phyloP scores from a whole-genome alignment of 768 basidiomycete species.

The Leccinum pellstonianum region DNA sequence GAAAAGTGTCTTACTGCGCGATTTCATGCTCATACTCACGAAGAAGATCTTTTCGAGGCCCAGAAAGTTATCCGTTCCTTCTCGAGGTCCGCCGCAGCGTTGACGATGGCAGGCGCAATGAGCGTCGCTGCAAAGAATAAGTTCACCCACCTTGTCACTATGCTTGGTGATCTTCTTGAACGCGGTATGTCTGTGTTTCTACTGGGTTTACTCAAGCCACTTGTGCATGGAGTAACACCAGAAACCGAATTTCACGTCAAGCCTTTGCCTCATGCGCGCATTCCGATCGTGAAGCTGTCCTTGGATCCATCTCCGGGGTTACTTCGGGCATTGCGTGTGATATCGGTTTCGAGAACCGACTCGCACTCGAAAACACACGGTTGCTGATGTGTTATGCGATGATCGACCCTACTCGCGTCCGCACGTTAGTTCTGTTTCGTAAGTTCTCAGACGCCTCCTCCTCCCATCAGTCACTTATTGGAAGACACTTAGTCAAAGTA shows the following conservation, averaged over 20 bases:
- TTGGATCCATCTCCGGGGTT: slow-evolving; percentile 82
- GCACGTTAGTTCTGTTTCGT: slow-evolving; percentile 96
- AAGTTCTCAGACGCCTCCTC: slow-evolving; percentile 39
- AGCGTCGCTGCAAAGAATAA: slow-evolving; percentile 52
- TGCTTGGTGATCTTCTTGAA: slow-evolving; percentile 91
- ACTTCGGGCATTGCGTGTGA: slow-evolving; percentile 91
- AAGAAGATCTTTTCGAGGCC: slow-evolving; percentile 62
- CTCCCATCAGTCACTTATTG: slow-evolving; percentile 11
- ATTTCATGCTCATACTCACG: slow-evolving; percentile 58
- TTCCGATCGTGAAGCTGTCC: slow-evolving; percentile 97
- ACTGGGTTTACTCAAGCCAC: slow-evolving; percentile 4
- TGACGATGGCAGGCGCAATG: slow-evolving; percentile 61
- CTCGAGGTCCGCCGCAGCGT: slow-evolving; percentile 54
- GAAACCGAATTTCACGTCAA: slow-evolving; percentile 98
- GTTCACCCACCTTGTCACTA: slow-evolving; percentile 74
- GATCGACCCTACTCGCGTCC: slow-evolving; percentile 90
- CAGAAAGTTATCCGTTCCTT: slow-evolving; percentile 46
- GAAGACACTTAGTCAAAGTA: slow-evolving; percentile 77
- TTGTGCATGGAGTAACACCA: slow-evolving; percentile 31
- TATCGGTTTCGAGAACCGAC: slow-evolving; percentile 96
- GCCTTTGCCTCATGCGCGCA: slow-evolving; percentile 92
- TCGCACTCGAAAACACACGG: slow-evolving; percentile 96
- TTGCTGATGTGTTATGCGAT: slow-evolving; percentile 96
- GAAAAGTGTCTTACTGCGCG: slow-evolving; percentile 68
- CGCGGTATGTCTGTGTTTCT: slow-evolving; percentile 59